A percentile compares a stretch with the other conserved stretches of the same genome.
Conservation (phyloP, 768 basidiomycete genomes). For the Gloeostereum incarnatum region DNA sequence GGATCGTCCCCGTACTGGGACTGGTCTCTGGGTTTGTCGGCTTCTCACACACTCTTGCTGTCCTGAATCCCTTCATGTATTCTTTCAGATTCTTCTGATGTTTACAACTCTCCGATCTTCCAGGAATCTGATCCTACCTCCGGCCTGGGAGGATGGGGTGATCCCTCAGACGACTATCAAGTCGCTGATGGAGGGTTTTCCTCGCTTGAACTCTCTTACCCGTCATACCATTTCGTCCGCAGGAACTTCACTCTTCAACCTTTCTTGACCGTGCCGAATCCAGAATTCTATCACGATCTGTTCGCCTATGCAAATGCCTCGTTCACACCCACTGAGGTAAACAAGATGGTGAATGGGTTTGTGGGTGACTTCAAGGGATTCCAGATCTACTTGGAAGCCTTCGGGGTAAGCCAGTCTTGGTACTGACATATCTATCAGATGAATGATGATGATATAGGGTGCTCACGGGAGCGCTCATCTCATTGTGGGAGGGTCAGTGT, state of each 20-base stretch:
- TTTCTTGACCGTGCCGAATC: slow-evolving; percentile 6
- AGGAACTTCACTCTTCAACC: slow-evolving; percentile 23
- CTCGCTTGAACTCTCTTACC: slow-evolving; percentile 13
- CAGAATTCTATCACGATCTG: slow-evolving; percentile 12
- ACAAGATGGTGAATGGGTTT: slow-evolving; percentile 15
- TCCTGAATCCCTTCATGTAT: too few relatives aligned
- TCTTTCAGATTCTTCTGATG: slow-evolving; percentile 7
- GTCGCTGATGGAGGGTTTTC: slow-evolving; percentile 17
- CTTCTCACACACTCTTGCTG: too few relatives aligned
- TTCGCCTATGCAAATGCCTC: slow-evolving; percentile 14
- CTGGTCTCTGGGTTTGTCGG: slow-evolving; percentile 12
- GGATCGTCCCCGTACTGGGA: slow-evolving; percentile 16
- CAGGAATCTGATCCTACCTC: slow-evolving; percentile 8
- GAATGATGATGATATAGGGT: too few relatives aligned
- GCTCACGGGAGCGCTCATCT: slow-evolving; percentile 22
- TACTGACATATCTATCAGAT: too few relatives aligned
- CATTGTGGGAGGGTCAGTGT: slow-evolving; percentile 20
- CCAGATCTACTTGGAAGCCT: slow-evolving; percentile 18
- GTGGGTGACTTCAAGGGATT: slow-evolving; percentile 21
- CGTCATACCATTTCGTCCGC: too few relatives aligned
- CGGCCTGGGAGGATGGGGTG: too few relatives aligned
- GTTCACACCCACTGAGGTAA: slow-evolving; percentile 14
- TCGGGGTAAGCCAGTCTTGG: too few relatives aligned
- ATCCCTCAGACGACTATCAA: too few relatives aligned
- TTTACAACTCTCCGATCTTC: slow-evolving; percentile 11